phyloP scores from a whole-genome alignment of 805 yeast genomes.

The Brettanomyces nanus region DNA sequence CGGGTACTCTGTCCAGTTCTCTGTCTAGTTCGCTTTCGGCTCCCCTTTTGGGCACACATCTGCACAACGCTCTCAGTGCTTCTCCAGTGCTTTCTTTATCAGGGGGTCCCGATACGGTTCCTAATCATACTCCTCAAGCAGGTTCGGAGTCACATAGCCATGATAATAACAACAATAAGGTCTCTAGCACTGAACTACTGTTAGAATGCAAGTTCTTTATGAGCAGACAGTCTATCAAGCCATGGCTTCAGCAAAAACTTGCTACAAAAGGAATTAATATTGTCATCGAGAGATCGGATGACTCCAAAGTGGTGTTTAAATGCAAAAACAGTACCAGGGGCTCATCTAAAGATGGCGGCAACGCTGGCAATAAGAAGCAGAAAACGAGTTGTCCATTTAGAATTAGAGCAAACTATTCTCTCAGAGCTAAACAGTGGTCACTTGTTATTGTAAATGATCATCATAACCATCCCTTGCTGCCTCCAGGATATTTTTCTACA shows the following conservation, averaged over 20 bases:
- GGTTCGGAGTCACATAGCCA: too few relatives aligned
- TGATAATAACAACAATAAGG: not conserved
- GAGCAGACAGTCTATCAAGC: constrained; percentile 45
- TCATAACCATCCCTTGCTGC: constrained; percentile 45
- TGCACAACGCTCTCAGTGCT: too few relatives aligned
- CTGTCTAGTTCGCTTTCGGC: too few relatives aligned
- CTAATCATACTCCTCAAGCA: constrained; percentile 1
- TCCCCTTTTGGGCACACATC: too few relatives aligned
- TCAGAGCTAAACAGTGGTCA: constrained; percentile 47
- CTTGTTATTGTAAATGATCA: constrained; percentile 50
- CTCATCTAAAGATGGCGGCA: constrained; percentile 6
- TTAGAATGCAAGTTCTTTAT: constrained; percentile 25
- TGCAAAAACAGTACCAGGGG: constrained; percentile 35
- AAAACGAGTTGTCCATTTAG: constrained; percentile 46
- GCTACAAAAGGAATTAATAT: constrained; percentile 42
- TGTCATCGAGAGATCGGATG: constrained; percentile 58
- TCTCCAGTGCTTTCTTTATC: too few relatives aligned
- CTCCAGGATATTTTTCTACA: constrained; percentile 6
- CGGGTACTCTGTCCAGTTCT: too few relatives aligned
- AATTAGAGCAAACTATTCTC: constrained; percentile 53
- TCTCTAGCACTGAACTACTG: not conserved
- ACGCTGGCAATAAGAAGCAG: constrained; percentile 8
- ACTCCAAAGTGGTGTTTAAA: constrained; percentile 51
- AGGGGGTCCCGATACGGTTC: too few relatives aligned
- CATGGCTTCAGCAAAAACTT: constrained; percentile 48